Evolutionary conservation across 305 asterid genomes (phyloP), one percentile per base, ranked within the genome.

Genomic region (Fraxinus sp.): DNA sequence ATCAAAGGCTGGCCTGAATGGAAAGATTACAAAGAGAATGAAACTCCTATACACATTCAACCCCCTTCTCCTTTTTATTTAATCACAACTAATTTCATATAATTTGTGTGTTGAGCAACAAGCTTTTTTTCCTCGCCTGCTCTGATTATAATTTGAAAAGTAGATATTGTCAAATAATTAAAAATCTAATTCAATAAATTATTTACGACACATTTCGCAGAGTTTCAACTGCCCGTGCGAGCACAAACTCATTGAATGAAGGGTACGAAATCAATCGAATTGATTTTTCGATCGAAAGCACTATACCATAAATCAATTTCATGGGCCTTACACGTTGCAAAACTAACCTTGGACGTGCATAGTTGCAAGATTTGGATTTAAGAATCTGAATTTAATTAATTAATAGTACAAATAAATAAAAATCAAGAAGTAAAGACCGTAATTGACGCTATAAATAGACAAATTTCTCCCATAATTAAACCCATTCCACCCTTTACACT

Each of bases 371-470:
- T 52, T 16, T 55, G 64, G 64, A 55, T 55, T 55, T n/a, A 55
- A n/a, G 9, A 55, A 5, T 3, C 8, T n/a, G 22, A 55, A 55
- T 55, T 55, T 55, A 55, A 55, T 55, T 55, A 6, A 49, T 49
- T 49, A 49, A 49, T 49, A 14, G 20, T 49, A 14, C 20, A 13
- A 14, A 49, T 49, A 49, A 55, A 55, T n/a, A 55, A 55, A 55
- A 55, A 18, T 55, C 66, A 55, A n/a, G 59, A 49, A 49, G 9
- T 55, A 1, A 8, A 0, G 9, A 55, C 8, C 3, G 66, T 6
- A 55, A n/a, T 18, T 20, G 66, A n/a, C 11, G 8, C 35, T 70
- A 86, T 83, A 80, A 43, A 78, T 73, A 11, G 77, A 13, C 35
- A 10, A 18, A 36, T 66, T 75, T 75, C 26, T 30, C 39, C 80